phyloP scores from a whole-genome alignment of 345 rosid species.

The Eutrema yunnanense region DNA sequence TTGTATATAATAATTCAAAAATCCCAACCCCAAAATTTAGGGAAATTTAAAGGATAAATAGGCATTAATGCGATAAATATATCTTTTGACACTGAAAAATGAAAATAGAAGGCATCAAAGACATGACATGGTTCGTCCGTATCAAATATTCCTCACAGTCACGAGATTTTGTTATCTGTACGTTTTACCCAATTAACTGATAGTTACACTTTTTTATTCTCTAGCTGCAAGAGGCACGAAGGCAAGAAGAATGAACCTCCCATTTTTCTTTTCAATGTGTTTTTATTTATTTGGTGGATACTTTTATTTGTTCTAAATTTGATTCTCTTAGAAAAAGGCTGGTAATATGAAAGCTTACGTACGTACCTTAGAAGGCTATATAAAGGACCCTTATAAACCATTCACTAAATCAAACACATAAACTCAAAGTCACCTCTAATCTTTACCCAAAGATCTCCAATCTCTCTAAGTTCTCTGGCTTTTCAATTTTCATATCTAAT shows the following conservation, averaged over 20 bases:
- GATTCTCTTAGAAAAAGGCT: not conserved
- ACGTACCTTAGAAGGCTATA: not conserved
- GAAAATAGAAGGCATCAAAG: not conserved
- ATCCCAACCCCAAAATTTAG: too few relatives aligned
- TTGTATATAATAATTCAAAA: too few relatives aligned
- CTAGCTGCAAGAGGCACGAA: not conserved
- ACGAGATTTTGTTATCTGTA: not conserved
- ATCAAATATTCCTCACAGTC: not conserved
- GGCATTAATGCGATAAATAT: not conserved
- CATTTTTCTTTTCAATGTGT: not conserved
- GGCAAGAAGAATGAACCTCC: not conserved
- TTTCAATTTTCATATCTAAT: not conserved
- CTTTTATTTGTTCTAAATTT: not conserved
- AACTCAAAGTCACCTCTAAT: not conserved
- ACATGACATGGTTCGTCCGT: not conserved
- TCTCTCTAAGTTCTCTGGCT: not conserved
- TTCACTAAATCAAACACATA: not conserved
- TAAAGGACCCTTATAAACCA: not conserved
- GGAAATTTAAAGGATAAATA: too few relatives aligned
- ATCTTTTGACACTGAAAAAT: not conserved
- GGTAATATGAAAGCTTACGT: not conserved
- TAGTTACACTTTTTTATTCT: slow-evolving; percentile 8
- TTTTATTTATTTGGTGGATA: not conserved
- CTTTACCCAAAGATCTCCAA: not conserved
- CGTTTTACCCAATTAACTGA: not conserved